Conservation (phyloP, 2,329 filamentous ascomycete species). For the Plectosphaerella cucumerina region DNA sequence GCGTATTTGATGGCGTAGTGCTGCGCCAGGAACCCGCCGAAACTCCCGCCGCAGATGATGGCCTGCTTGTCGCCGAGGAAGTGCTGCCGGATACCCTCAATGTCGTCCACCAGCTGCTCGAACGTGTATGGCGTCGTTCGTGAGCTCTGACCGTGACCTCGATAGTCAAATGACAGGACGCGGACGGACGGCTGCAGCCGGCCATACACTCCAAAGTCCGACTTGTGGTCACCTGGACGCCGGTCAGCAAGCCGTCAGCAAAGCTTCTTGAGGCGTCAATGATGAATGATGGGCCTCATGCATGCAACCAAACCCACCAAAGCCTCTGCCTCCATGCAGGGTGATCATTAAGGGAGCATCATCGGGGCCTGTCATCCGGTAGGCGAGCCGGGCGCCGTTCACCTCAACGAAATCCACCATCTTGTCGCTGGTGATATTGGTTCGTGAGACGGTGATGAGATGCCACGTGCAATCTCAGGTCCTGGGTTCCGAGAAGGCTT, state of each 20-base stretch:
- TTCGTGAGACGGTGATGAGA: not conserved
- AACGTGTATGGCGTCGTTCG: conserved; percentile 28
- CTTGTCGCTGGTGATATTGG: not conserved
- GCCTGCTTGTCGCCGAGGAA: conserved; percentile 20
- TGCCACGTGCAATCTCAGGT: not conserved
- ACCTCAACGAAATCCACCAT: conserved; percentile 21
- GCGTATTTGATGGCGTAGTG: conserved; percentile 33
- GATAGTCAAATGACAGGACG: conserved; percentile 30
- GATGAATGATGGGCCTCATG: not conserved
- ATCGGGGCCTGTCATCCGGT: conserved; percentile 22
- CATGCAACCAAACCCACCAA: conserved; percentile 24
- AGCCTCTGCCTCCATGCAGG: conserved; percentile 30
- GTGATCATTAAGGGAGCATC: conserved; percentile 28
- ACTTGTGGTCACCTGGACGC: conserved; percentile 23
- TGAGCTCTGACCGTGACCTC: conserved; percentile 30
- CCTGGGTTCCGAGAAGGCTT: not conserved
- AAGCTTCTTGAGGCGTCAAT: not conserved
- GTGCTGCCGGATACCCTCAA: conserved; percentile 24
- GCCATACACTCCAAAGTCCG: conserved; percentile 27
- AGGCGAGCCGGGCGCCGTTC: conserved; percentile 28
- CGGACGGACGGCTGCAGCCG: conserved; percentile 21
- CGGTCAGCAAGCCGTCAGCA: no score
- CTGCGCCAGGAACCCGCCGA: conserved; percentile 33
- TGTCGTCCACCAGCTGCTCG: conserved; percentile 30
- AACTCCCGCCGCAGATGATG: conserved; percentile 32